A percentile compares a stretch with the other conserved stretches of the same genome.
These are phyloP conservation scores for Oryza brachyantha DNA, from an alignment of 176 grass and related monocot genomes.

Conservation along the genomic window DNA sequence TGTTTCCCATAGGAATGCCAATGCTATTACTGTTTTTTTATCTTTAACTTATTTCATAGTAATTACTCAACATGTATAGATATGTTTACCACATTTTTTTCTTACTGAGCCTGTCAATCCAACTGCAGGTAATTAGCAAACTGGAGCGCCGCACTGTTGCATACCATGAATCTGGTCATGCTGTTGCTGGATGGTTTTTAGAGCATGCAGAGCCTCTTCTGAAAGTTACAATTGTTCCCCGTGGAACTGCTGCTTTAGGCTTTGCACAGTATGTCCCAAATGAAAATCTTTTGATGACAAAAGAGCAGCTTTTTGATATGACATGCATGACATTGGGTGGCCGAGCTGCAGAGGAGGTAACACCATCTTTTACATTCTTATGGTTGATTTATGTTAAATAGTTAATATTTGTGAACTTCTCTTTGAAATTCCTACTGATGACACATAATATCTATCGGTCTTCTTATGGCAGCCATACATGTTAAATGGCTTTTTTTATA, in stretches of 20 bases:
- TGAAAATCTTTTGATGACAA: conserved; percentile 97
- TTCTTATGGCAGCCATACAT: not conserved
- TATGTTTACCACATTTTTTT: conserved; percentile 9
- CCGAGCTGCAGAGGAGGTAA: conserved; percentile 93
- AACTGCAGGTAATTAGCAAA: conserved; percentile 90
- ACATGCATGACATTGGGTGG: conserved; percentile 99
- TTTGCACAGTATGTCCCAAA: conserved; percentile 93
- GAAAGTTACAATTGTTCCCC: conserved; percentile 98
- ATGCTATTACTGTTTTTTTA: not conserved
- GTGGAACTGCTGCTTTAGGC: conserved; percentile 95
- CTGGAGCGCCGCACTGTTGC: conserved; percentile 78
- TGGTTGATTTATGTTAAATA: conserved; percentile 19
- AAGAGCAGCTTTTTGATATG: conserved; percentile 98
- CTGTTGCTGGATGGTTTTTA: conserved; percentile 96
- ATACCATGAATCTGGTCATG: conserved; percentile 83
- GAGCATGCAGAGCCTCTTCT: conserved; percentile 93
- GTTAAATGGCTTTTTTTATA: conserved; percentile 3
- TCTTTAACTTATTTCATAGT: not conserved
- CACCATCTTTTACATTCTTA: not conserved
- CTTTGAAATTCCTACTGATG: not conserved
- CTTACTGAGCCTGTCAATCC: not conserved
- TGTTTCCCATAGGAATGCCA: not conserved
- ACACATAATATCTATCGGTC: not conserved
- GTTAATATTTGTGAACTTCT: not conserved
- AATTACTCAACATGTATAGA: not conserved